Evolutionary conservation across 1,284 basidiomycete species (phyloP).

Genomic region (Apiotrichum mycotoxinovorans): DNA sequence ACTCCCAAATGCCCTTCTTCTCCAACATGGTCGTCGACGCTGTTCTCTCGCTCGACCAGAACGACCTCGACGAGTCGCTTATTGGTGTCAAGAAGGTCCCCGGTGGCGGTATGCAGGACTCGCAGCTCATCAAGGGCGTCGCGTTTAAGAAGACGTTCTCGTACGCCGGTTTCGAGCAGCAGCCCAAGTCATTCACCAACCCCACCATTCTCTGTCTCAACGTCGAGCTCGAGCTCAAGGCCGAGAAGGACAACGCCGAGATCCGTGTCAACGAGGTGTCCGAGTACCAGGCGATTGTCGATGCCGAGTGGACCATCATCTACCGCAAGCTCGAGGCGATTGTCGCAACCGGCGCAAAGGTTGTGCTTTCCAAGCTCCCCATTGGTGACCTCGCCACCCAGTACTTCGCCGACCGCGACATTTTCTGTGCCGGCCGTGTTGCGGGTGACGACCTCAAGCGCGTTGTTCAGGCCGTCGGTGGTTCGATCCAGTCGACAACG

Average conservation of each 20-base stretch:
- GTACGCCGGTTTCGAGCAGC: constrained; percentile 98
- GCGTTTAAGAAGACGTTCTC: constrained; percentile 99
- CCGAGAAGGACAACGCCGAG: constrained; percentile 99
- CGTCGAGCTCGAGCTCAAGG: constrained; percentile 98
- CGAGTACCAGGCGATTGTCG: constrained; percentile 98
- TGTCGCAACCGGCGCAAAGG: constrained; percentile 92
- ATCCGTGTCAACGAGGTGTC: constrained; percentile 93
- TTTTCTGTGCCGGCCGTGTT: constrained; percentile 98
- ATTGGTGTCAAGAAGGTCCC: constrained; percentile 99
- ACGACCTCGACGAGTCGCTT: constrained; percentile 90
- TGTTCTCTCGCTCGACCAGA: constrained; percentile 85
- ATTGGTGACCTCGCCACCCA: constrained; percentile 99
- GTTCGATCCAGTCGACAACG: constrained; percentile 90
- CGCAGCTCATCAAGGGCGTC: constrained; percentile 80
- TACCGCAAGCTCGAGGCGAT: constrained; percentile 96
- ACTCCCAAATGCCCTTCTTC: constrained; percentile 98
- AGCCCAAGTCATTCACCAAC: constrained; percentile 87
- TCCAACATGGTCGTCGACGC: constrained; percentile 98
- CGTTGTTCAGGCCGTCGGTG: constrained; percentile 93
- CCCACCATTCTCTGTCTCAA: constrained; percentile 93
- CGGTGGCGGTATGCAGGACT: constrained; percentile 98
- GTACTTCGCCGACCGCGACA: constrained; percentile 98
- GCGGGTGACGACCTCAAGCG: constrained; percentile 85
- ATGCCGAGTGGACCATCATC: constrained; percentile 99
- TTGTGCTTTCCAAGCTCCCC: constrained; percentile 95